Evolutionary conservation across 2,329 filamentous ascomycete genomes (phyloP).

Genomic region (Hypoxylon sp.): DNA sequence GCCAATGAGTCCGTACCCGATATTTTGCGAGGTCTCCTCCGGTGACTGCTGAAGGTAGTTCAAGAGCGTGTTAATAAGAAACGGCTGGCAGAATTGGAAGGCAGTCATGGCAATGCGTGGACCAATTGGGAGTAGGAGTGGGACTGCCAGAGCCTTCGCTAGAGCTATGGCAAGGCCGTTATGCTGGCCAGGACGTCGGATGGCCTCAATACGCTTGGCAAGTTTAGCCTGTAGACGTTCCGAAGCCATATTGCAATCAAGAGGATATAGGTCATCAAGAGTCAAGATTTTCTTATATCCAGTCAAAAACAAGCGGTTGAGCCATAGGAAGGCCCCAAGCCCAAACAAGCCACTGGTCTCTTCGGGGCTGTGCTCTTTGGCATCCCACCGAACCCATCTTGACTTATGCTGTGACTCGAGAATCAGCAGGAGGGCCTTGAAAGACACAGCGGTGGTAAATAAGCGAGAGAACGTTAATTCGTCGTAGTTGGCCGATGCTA

Average conservation of each 20-base stretch:
- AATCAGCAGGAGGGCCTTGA: constrained; percentile 27
- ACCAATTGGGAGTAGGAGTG: constrained; percentile 27
- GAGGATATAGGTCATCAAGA: constrained; percentile 33
- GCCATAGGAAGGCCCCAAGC: constrained; percentile 53
- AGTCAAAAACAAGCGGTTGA: constrained; percentile 52
- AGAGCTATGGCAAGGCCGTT: constrained; percentile 23
- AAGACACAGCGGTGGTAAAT: constrained; percentile 31
- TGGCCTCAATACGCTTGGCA: background rate
- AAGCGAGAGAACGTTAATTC: constrained; percentile 40
- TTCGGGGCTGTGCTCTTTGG: constrained; percentile 49
- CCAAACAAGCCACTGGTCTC: constrained; percentile 54
- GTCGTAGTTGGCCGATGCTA: constrained; percentile 45
- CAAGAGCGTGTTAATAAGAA: constrained; percentile 54
- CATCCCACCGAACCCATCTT: constrained; percentile 34
- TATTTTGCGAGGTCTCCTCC: constrained; percentile 38
- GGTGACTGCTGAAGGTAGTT: constrained; percentile 50
- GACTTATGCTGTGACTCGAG: constrained; percentile 35
- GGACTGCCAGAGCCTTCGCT: constrained; percentile 18
- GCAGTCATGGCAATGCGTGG: constrained; percentile 50
- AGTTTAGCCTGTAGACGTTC: constrained; percentile 20
- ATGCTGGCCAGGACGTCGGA: constrained; percentile 9
- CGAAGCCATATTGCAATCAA: constrained; percentile 25
- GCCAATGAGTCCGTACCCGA: constrained; percentile 62
- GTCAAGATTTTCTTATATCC: constrained; percentile 38
- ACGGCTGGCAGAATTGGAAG: constrained; percentile 56